Evolutionary conservation across 1,284 basidiomycete species (phyloP), one percentile per base, ranked within the genome.

Genomic region (Boletellus deceptivus): DNA sequence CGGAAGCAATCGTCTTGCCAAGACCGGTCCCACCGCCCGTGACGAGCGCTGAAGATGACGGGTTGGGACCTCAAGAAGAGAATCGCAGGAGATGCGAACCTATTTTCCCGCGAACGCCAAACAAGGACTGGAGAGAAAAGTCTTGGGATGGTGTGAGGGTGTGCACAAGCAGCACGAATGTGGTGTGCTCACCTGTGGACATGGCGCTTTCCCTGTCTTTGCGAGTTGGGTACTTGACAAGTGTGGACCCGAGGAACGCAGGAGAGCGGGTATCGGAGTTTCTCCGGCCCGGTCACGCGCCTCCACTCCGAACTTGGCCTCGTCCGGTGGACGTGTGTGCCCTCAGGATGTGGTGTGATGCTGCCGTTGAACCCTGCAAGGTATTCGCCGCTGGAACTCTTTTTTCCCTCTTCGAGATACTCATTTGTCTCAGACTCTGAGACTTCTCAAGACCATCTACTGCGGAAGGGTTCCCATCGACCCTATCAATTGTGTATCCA

Each of bases 11-110:
- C 82, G 91, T 87, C 60, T 80, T 82, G 2, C 90, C 89, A 40
- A 92, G 79, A 0, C 89, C 90, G 34, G 84, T 83, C 40, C 85
- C 82, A 31, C 90, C 91, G 3, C 90, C 91, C 4, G 89, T 92
- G 16, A 93, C 80, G 40, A 93, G 78, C 36, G 87, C 88, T 89
- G 55, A 20, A 9, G 41, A 48, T 36, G 38, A 7, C n/a, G 14
- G 6, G n/a, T 17, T 7, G 6, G 16, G n/a, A 35, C 20, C 4
- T 22, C 4, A 35, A 8, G 14, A 16, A 17, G 34, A 9, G 8
- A 16, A 34, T 13, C 33, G 11, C 33, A 14, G 24, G 7, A 11
- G 7, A 34, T 14, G n/a, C 33, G 13, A 54, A 86, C 86, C 86
- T 53, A 83, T 81, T 72, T 91, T 92, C 55, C 81, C 88, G 64